phyloP scores from a whole-genome alignment of 495 filamentous ascomycete species.

The Pseudotulostoma volvatum region DNA sequence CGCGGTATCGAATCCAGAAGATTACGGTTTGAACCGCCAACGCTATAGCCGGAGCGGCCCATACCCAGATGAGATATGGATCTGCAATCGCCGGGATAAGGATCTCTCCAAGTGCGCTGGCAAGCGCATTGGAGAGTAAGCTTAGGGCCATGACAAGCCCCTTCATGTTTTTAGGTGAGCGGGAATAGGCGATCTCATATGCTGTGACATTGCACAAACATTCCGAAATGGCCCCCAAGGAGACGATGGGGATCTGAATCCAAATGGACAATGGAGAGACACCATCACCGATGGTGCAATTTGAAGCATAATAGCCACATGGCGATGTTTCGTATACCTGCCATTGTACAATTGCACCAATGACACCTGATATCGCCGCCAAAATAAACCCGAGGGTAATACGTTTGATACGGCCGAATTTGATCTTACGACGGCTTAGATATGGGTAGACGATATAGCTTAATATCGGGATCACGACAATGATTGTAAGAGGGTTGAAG shows the following conservation, averaged over 20 bases:
- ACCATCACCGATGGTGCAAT: constrained; percentile 18
- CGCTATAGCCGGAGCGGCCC: constrained; percentile 44
- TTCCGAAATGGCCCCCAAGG: constrained; percentile 56
- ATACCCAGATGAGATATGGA: constrained; percentile 55
- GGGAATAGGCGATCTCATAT: constrained; percentile 66
- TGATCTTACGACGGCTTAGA: constrained; percentile 35
- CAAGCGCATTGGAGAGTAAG: constrained; percentile 58
- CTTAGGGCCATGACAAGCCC: constrained; percentile 62
- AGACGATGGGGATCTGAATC: constrained; percentile 46
- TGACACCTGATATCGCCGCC: constrained; percentile 37
- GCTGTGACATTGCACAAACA: constrained; percentile 58
- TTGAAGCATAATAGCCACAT: constrained; percentile 34
- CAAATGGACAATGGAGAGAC: constrained; percentile 37
- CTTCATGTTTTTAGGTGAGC: constrained; percentile 69
- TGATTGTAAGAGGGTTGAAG: constrained; percentile 54
- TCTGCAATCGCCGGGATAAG: constrained; percentile 52
- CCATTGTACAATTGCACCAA: constrained; percentile 46
- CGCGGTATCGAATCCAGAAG: constrained; percentile 38
- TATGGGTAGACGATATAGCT: constrained; percentile 47
- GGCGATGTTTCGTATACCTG: constrained; percentile 40
- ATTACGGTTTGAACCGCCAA: constrained; percentile 30
- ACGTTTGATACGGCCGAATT: constrained; percentile 46
- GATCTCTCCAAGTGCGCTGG: constrained; percentile 53
- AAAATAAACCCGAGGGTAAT: constrained; percentile 50
- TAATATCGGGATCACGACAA: constrained; percentile 45